Evolutionary conservation across 148 eudicot genomes (phyloP).

Genomic region (Vaccinium vitisidaea): DNA sequence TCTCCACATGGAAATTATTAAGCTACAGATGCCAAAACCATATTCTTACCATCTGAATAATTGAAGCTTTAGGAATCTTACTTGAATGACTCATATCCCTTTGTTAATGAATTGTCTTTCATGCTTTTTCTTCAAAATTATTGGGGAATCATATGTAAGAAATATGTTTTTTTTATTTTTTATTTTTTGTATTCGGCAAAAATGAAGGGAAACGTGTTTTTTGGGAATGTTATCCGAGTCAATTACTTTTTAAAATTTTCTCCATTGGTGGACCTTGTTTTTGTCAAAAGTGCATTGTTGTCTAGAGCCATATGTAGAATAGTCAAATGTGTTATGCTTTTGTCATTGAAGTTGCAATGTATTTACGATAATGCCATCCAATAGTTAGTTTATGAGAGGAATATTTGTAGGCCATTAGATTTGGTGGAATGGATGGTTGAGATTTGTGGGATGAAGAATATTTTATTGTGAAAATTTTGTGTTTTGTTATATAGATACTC

Average conservation of each 20-base stretch:
- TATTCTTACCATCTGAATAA: background rate
- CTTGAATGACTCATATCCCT: background rate
- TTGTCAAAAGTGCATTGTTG: background rate
- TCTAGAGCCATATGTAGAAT: background rate
- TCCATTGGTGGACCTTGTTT: background rate
- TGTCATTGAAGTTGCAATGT: too few relatives aligned
- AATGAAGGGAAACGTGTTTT: background rate
- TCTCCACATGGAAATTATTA: slow-evolving; percentile 2
- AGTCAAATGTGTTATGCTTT: background rate
- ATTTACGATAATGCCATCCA: too few relatives aligned
- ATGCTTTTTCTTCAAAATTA: background rate
- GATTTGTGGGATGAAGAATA: too few relatives aligned
- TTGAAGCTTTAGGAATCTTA: background rate
- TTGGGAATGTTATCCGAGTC: background rate
- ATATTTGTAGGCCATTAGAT: too few relatives aligned
- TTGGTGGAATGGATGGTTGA: too few relatives aligned
- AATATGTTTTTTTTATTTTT: background rate
- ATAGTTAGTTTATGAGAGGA: too few relatives aligned
- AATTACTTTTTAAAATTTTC: background rate
- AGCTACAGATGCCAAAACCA: slow-evolving; percentile 12
- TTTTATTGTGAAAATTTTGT: too few relatives aligned
- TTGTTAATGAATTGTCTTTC: background rate
- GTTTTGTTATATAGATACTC: too few relatives aligned
- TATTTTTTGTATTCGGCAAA: background rate
- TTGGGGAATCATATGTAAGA: background rate